Evolutionary conservation across 495 filamentous ascomycete species (phyloP), one percentile per base, ranked within the genome.

Genomic region (Talaromyces stipitatus): DNA sequence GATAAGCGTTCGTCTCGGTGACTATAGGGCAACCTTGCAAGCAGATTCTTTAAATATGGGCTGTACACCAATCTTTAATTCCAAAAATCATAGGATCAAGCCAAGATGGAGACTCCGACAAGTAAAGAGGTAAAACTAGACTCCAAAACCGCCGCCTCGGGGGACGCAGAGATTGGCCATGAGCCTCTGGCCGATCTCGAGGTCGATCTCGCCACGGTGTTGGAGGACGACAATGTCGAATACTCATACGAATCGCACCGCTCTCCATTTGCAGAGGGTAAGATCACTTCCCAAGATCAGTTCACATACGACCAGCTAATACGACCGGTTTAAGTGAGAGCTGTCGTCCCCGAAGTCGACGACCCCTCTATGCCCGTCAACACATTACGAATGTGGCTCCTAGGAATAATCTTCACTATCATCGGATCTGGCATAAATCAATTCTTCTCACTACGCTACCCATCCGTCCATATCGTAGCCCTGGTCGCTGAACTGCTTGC

Each of bases 381-480:
- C 45, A 69, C 90, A 2, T 84, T 90, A 16, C 87, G 90, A 32
- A 95, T 94, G 89, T 94, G 90, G 90, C 67, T 78, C 1, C 64
- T 94, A 16, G 90, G 89, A 10, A 75, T 89, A 2, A 60, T 94
- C 5, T 95, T 92, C 65, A 85, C 89, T 8, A 77, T 95, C 16
- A 72, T 94, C 23, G 90, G 89, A 48, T 90, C 88, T 32, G 85
- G 87, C 2, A 90, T 89, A 41, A 95, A 92, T 66, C 73, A 91
- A 32, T 91, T 95, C 28, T 86, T 87, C 69, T 83, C 80, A 28
- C 61, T 88, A 56, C 77, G 83, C 74, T 92, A 92, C 74, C 89
- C 89, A 24, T 89, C 86, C 61, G 83, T 87, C 52, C 73, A 74
- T 11, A 72, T 87, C 22, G 79, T 79, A 11, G 70, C 83, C 23